Evolutionary conservation across 805 yeast species (phyloP), one percentile per base, ranked within the genome.

Genomic region (Starmerella tilneyi): DNA sequence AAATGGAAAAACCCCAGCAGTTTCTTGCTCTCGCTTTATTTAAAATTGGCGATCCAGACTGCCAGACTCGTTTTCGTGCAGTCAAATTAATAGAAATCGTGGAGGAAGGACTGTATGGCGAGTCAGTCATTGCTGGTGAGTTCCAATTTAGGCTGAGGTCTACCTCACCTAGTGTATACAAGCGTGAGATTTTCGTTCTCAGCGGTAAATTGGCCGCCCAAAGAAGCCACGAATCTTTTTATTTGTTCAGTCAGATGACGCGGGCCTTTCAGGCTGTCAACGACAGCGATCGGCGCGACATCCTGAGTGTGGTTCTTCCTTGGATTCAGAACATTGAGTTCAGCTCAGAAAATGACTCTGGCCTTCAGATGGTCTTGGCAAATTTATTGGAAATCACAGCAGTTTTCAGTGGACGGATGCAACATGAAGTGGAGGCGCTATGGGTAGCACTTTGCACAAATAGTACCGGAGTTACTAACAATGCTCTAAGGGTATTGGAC

Each of bases 401-500:
- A 29, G 76, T 76, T 47, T 83, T 80, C 54, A 76, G 88, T 42
- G 79, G 80, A 38, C 68, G 70, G 12, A 76, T 84, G 53, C 84
- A 84, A 35, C 81, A 81, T 55, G 97, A 86, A 55, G 84, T 92
- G 9, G 96, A 88, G 60, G 94, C 94, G 0, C 63, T 92, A 19
- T 92, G 99, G 99, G 85, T 84, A 5, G 89, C 96, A 0, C 67
- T 92, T n/a, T 95, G 94, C 1, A 76, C 74, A 41, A 84, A 81
- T 5, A 72, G 74, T n/a, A 72, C 75, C 23, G 71, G 57, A 1
- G 43, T 49, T 74, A 24, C 70, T 67, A 39, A 32, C n/a, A 86
- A 89, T 56, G 79, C 80, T 17, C 77, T 77, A 36, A 78, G 75
- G 1, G 81, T 85, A 17, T 63, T 84, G 57, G 81, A 79, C 36